Conservation (phyloP, 2,329 filamentous ascomycete genomes). For the Fusarium sp. region DNA sequence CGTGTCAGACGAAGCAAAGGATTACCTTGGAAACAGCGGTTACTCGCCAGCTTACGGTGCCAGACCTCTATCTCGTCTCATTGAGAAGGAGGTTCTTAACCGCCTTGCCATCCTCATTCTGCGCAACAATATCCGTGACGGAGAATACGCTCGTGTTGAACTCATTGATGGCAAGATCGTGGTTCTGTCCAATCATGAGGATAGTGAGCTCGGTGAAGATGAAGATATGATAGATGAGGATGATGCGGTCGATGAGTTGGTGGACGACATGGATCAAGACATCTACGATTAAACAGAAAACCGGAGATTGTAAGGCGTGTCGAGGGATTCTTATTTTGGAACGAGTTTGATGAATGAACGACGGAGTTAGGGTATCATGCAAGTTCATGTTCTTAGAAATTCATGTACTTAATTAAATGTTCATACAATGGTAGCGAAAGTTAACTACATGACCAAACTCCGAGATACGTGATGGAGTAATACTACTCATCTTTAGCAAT, state of each 20-base stretch:
- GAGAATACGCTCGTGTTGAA: constrained; percentile 83
- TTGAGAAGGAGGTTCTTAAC: constrained; percentile 98
- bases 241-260: constrained; percentile 77
- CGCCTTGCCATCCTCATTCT: constrained; percentile 91
- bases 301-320: neutral
- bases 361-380: constrained; percentile 23
- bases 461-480: neutral
- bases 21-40: constrained; percentile 90
- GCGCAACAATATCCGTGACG: constrained; percentile 84
- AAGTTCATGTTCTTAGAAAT: constrained; percentile 1
- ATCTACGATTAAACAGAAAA: constrained; percentile 55
- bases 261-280: constrained; percentile 71
- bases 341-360: constrained; percentile 35
- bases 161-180: constrained; percentile 82
- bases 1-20: constrained; percentile 86
- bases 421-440: constrained; percentile 15
- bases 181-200: constrained; percentile 83
- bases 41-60: constrained; percentile 98
- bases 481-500: neutral
- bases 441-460: neutral
- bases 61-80: constrained; percentile 85
- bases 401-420: constrained; percentile 27
- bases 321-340: constrained; percentile 10
- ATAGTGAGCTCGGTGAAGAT: constrained; percentile 71
- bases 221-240: constrained; percentile 79